Base-by-base conservation (phyloP, 768 basidiomycete species). In the Boletus pseudo-olivaceus region DNA sequence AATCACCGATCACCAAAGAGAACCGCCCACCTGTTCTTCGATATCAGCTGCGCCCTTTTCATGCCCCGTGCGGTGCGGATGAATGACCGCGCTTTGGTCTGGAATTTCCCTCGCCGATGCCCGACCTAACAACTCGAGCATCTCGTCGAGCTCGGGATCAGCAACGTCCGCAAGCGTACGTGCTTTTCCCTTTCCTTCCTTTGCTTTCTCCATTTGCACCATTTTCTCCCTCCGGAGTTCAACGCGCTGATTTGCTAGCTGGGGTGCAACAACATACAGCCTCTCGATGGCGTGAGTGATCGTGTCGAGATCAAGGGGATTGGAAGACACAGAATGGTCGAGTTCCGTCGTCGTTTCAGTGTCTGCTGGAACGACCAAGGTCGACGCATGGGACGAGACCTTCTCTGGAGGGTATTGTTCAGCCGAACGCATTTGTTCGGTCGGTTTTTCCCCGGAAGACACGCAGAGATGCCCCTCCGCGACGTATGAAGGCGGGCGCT, bases 181-280 rank as follows among this genome's bases (percentile, higher is more conserved):
- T 8, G 82, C 76, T 59, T 82, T 83, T 40, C 73, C 73, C 64
- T 78, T 78, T 27, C 78, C 78, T 62, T 77, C 75, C 76, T 74
- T 50, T 5, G 89, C 91, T 41, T 79, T 79, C 69, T 91, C 88
- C 75, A 93, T 81, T 69, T 92, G 80, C 12, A 80, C 80, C 14
- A 85, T 62, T 65, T 91, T 89, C 26, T 82, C 73, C 6, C 78
- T 78, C 62, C 87, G 86, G 42, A 96, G 81, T 67, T 95, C 94
- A n/a, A 90, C 93, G 1, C 97, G 84, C 69, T 99, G 96, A 66
- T 95, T 88, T 55, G 88, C 83, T 39, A 98, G 71, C 67, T 96
- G 94, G 1, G 96, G 95, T 0, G 93, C 84, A 30, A 87, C 89
- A 8, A 81, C 70, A 68, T 97, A 92, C 11, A 98, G 74, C 35